A percentile compares a stretch with the other conserved stretches of the same genome.
Evolutionary conservation across 2,329 filamentous ascomycete species (phyloP).

Genomic region (Sarocladiaceae sp.): DNA sequence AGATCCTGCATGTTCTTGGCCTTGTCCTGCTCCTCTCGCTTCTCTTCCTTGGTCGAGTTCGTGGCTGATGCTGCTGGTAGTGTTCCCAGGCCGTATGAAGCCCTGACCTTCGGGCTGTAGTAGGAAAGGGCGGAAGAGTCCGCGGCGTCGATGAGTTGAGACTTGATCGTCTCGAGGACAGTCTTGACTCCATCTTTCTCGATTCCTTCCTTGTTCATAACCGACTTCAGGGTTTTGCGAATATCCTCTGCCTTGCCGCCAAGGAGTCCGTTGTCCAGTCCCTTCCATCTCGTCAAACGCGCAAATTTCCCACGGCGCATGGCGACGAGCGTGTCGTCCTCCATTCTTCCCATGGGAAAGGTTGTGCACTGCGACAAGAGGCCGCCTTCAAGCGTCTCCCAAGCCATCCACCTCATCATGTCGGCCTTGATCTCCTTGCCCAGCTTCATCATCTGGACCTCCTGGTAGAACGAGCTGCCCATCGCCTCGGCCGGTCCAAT

Average conservation of each 20-base stretch:
- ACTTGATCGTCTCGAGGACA: slow-evolving; percentile 57
- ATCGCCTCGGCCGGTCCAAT: slow-evolving; percentile 75
- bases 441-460: slow-evolving; percentile 60
- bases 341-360: slow-evolving; percentile 75
- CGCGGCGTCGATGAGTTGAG: slow-evolving; percentile 58
- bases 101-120: slow-evolving; percentile 58
- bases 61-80: background rate
- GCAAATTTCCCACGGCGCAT: slow-evolving; percentile 75
- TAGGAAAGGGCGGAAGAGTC: slow-evolving; percentile 68
- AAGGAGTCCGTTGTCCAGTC: slow-evolving; percentile 67
- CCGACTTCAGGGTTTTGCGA: slow-evolving; percentile 56
- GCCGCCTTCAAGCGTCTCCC: slow-evolving; percentile 85
- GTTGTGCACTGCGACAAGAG: slow-evolving; percentile 75
- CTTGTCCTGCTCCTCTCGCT: slow-evolving; percentile 33
- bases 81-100: background rate
- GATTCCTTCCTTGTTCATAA: slow-evolving; percentile 51
- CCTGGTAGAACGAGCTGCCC: slow-evolving; percentile 73
- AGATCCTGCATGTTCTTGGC: slow-evolving; percentile 62
- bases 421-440: slow-evolving; percentile 62
- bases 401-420: slow-evolving; percentile 83
- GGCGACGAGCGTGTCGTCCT: slow-evolving; percentile 67
- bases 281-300: slow-evolving; percentile 68
- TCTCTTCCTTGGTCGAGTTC: background rate
- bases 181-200: slow-evolving; percentile 47
- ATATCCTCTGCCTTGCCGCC: slow-evolving; percentile 64